Percentiles rank a stretch among this genome's conserved stretches.
These are phyloP conservation scores for Chlorociboria aeruginascens DNA, from an alignment of 495 filamentous ascomycete genomes.

Conservation along the genomic window DNA sequence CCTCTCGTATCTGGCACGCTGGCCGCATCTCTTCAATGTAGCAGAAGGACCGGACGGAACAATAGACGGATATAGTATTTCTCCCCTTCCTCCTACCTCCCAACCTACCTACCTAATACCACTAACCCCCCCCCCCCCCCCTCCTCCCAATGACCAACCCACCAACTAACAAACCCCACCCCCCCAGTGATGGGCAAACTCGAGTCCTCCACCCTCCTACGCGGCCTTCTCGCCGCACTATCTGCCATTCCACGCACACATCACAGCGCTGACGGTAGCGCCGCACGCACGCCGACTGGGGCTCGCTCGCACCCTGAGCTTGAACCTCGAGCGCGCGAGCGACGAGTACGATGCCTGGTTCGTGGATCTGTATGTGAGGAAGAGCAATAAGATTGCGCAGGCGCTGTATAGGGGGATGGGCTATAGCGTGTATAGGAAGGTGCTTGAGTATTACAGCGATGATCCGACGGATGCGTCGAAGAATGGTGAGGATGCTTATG, in stretches of 20 bases:
- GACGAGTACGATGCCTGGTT: conserved; percentile 84
- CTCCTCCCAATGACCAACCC: neutral
- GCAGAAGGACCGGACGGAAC: conserved; percentile 71
- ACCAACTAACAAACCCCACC: neutral
- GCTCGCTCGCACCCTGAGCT: conserved; percentile 67
- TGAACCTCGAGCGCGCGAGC: conserved; percentile 64
- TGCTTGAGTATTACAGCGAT: conserved; percentile 85
- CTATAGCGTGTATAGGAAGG: conserved; percentile 74
- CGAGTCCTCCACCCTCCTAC: conserved; percentile 71
- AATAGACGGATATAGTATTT: conserved; percentile 84
- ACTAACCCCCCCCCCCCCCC: neutral
- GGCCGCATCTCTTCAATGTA: conserved; percentile 85
- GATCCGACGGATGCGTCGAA: conserved; percentile 40
- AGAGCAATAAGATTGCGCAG: conserved; percentile 77
- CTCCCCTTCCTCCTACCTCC: neutral
- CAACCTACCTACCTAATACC: neutral
- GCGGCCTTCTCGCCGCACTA: conserved; percentile 67
- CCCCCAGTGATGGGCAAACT: conserved; percentile 97
- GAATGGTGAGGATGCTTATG: conserved; percentile 71
- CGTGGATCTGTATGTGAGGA: conserved; percentile 85
- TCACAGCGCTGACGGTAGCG: conserved; percentile 88
- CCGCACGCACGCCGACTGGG: conserved; percentile 76
- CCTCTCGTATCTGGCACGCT: conserved; percentile 84
- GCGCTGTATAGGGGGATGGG: conserved; percentile 84
- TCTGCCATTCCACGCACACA: conserved; percentile 94